Evolutionary conservation across 768 basidiomycete species (phyloP), one percentile per base, ranked within the genome.

Genomic region (Tylopilus subfusipes): DNA sequence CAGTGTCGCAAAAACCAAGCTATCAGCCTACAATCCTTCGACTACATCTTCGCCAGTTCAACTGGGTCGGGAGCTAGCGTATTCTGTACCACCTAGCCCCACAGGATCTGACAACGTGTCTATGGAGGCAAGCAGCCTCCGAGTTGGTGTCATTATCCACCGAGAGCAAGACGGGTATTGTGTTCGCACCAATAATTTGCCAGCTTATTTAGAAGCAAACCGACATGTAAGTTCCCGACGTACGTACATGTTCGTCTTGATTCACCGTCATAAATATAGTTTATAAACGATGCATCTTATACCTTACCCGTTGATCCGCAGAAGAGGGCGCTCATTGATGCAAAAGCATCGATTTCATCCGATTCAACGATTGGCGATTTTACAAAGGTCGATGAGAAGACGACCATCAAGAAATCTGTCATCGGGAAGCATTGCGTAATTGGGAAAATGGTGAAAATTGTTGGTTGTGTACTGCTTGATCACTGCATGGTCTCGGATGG

Each of bases 401-500:
- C 88, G 11, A 84, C 76, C 24, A 86, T 97, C 65, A 96, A 93
- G 67, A 84, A 83, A 62, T 85, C 83, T 2, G 77, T 90, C 18
- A 80, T 93, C 29, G 91, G 91, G 10, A 78, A 85, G 54, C 93
- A 95, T 66, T 94, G 92, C 60, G 73, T 84, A 16, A 87, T 95
- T 50, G 92, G 92, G 3, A 87, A 83, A 68, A 86, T 86, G 77
- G 88, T 81, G n/a, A 90, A 84, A 69, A 83, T 98, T 44, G 78
- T 77, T 3, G 88, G 90, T 12, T 94, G 89, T 60, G 81, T 96
- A 8, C 68, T 98, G 22, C 77, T 94, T 59, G 95, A 97, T 65
- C 93, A 96, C 63, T 95, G 93, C 62, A 80, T 90, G 5, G 74
- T 98, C 13, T 88, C 82, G 40, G 93, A 96, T 54, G 92, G 93